phyloP scores from a whole-genome alignment of 805 yeast genomes.

The Debaryomyces maramus region DNA sequence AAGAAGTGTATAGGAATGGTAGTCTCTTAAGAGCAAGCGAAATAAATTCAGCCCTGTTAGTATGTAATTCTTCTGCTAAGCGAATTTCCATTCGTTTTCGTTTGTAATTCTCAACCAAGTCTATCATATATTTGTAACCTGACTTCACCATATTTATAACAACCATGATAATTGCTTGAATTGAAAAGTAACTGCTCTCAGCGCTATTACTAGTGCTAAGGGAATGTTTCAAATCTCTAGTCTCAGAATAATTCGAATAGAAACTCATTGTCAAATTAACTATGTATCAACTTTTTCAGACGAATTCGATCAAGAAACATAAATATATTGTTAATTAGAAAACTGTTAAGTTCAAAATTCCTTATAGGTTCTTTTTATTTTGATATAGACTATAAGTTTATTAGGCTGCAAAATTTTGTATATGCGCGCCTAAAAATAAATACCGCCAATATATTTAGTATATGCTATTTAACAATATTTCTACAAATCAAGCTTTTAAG shows the following conservation, averaged over 20 bases:
- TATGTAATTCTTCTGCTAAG: slow-evolving; percentile 1
- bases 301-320: too few species aligned
- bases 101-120: slow-evolving; percentile 1
- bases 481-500: slow-evolving; percentile 10
- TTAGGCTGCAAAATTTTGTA: slow-evolving; percentile 3
- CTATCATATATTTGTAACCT: not conserved
- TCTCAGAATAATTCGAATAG: too few species aligned
- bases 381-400: not conserved
- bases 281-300: too few species aligned
- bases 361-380: too few species aligned
- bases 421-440: not conserved
- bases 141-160: not conserved
- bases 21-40: slow-evolving; percentile 9
- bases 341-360: too few species aligned
- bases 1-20: slow-evolving; percentile 14
- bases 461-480: not conserved
- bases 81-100: slow-evolving; percentile 1
- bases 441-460: not conserved
- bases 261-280: too few species aligned
- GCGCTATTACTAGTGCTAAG: too few species aligned
- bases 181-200: not conserved
- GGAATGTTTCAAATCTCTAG: too few species aligned
- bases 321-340: too few species aligned
- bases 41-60: slow-evolving; percentile 8
- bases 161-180: not conserved